These are phyloP conservation scores for Plasmopara halstedii DNA, from an alignment of 352 stramenopile genomes.

Conservation along the genomic window DNA sequence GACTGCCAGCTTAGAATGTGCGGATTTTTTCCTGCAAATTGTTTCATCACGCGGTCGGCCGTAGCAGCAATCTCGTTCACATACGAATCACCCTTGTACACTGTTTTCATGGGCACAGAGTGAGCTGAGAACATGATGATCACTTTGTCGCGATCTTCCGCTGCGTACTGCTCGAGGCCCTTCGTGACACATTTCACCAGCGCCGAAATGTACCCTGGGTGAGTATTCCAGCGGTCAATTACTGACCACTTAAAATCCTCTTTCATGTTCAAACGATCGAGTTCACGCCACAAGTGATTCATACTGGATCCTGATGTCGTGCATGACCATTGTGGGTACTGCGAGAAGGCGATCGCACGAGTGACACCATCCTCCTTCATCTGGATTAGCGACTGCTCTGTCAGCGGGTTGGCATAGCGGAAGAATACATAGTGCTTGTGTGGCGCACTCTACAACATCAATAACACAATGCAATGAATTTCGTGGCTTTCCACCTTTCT, in stretches of 20 bases:
- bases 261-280: constrained; percentile 84
- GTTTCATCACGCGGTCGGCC: constrained; percentile 62
- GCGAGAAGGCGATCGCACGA: constrained; percentile 94
- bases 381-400: constrained; percentile 92
- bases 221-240: constrained; percentile 91
- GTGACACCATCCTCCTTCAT: constrained; percentile 94
- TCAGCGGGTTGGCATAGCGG: constrained; percentile 97
- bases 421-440: constrained; percentile 97
- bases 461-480: background rate
- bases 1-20: constrained; percentile 95
- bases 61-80: constrained; percentile 78
- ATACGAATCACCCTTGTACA: constrained; percentile 86
- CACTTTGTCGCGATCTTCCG: constrained; percentile 82
- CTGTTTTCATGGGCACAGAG: constrained; percentile 85
- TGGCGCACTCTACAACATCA: constrained; percentile 54
- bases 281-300: constrained; percentile 82
- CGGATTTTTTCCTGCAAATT: constrained; percentile 54
- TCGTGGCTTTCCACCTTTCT: background rate
- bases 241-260: constrained; percentile 78
- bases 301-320: constrained; percentile 96
- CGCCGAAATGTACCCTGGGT: constrained; percentile 92
- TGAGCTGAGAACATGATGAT: constrained; percentile 89
- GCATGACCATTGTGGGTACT: constrained; percentile 98
- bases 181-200: constrained; percentile 89
- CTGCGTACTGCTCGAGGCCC: constrained; percentile 88